phyloP scores from a whole-genome alignment of 345 rosid genomes.

The Turritis glabra region DNA sequence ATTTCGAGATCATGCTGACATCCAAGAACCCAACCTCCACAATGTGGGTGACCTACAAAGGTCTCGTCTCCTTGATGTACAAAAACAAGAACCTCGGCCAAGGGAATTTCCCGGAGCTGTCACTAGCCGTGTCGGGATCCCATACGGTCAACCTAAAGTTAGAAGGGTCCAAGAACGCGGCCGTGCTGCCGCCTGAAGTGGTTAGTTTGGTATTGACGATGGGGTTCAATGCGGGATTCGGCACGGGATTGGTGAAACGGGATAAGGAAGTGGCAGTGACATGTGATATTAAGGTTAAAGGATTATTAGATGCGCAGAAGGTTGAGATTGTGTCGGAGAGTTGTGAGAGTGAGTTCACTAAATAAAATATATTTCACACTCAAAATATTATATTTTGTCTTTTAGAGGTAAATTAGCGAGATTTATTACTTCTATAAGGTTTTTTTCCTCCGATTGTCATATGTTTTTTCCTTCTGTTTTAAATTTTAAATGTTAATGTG shows the following conservation, averaged over 20 bases:
- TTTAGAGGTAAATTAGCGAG: neutral
- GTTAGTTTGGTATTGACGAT: conserved; percentile 36
- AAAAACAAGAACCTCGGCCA: conserved; percentile 10
- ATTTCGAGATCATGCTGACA: conserved; percentile 18
- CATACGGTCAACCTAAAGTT: conserved; percentile 9
- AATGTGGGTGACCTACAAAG: conserved; percentile 30
- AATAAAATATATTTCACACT: neutral
- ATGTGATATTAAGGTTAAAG: conserved; percentile 55
- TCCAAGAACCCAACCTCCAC: conserved; percentile 25
- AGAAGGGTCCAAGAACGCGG: conserved; percentile 6
- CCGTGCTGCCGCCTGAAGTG: neutral
- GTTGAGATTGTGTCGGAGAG: conserved; percentile 47
- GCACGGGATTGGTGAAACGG: conserved; percentile 32
- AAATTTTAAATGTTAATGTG: neutral
- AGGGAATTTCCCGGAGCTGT: conserved; percentile 19
- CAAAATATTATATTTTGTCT: neutral
- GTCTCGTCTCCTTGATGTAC: conserved; percentile 18
- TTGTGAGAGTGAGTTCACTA: conserved; percentile 45
- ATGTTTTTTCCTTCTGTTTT: neutral
- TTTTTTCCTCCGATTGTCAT: neutral
- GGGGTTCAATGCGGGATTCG: conserved; percentile 25
- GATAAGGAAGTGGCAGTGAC: conserved; percentile 39
- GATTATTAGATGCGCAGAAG: conserved; percentile 35
- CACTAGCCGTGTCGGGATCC: conserved; percentile 7
- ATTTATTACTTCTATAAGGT: neutral